These are phyloP conservation scores for Sungouiozyma intestinalis DNA, from an alignment of 805 yeast species.

Conservation along the genomic window DNA sequence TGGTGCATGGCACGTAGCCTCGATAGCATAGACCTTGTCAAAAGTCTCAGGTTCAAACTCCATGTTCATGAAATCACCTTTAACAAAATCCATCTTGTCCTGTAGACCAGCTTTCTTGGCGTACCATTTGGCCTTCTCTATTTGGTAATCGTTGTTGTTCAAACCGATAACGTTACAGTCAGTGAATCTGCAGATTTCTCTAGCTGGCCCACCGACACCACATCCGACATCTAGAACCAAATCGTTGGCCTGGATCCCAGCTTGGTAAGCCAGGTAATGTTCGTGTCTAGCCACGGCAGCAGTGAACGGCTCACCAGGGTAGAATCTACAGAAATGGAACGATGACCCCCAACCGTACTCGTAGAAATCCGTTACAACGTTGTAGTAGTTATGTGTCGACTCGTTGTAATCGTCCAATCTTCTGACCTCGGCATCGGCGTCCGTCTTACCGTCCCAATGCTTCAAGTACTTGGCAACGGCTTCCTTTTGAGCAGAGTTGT, in stretches of 20 bases:
- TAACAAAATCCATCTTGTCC: constrained; percentile 72
- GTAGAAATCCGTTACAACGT: constrained; percentile 93
- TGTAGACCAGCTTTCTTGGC: constrained; percentile 56
- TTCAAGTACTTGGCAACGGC: constrained; percentile 88
- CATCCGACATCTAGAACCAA: constrained; percentile 95
- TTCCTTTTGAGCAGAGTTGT: constrained; percentile 66
- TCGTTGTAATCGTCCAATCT: constrained; percentile 80
- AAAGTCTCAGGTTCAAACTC: constrained; percentile 83
- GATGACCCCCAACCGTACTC: constrained; percentile 99
- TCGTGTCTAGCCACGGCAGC: constrained; percentile 97
- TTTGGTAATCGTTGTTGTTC: constrained; percentile 95
- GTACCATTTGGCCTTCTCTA: constrained; percentile 79
- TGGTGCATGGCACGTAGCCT: constrained; percentile 98
- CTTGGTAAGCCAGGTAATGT: constrained; percentile 83
- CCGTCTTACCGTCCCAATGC: constrained; percentile 93
- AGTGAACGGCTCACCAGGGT: constrained; percentile 83
- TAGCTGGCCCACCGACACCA: constrained; percentile 99
- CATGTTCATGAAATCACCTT: constrained; percentile 99
- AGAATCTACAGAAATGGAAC: constrained; percentile 93
- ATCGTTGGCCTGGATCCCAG: constrained; percentile 69
- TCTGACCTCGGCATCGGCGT: constrained; percentile 55
- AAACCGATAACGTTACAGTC: constrained; percentile 79
- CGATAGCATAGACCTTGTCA: constrained; percentile 96
- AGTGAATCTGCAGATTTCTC: constrained; percentile 89
- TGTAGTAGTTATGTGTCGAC: constrained; percentile 90